phyloP scores from a whole-genome alignment of 768 basidiomycete genomes.

The Mycena epipterygia region DNA sequence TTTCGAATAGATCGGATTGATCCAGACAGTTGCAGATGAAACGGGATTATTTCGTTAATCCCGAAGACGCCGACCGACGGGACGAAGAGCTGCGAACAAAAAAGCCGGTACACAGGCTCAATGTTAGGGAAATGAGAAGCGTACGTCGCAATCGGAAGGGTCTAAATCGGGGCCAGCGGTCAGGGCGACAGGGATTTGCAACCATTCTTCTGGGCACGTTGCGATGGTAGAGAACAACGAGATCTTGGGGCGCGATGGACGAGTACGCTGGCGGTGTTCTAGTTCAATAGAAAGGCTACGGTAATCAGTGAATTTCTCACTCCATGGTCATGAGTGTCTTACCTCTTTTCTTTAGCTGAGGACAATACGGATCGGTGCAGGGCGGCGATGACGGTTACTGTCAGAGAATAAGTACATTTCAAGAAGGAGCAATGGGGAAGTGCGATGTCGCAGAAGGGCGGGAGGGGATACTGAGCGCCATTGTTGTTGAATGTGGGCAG shows the following conservation, averaged over 20 bases:
- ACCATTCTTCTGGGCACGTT: conserved; percentile 30
- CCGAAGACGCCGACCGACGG: conserved; percentile 33
- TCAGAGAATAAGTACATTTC: conserved; percentile 28
- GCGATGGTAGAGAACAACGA: conserved; percentile 27
- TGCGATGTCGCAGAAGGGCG: conserved; percentile 28
- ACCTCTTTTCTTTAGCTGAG: conserved; percentile 21
- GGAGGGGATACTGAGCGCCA: conserved; percentile 8
- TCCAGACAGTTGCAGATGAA: conserved; percentile 30
- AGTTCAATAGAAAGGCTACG: conserved; percentile 26
- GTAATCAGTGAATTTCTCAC: neutral
- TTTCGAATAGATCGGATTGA: conserved; percentile 2
- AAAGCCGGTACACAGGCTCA: neutral
- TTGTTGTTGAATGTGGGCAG: conserved; percentile 21
- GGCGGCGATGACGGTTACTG: neutral
- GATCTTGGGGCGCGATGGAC: conserved; percentile 28
- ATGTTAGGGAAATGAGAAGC: neutral
- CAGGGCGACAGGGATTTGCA: conserved; percentile 22
- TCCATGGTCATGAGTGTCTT: neutral
- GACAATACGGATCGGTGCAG: conserved; percentile 8
- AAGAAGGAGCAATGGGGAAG: conserved; percentile 19
- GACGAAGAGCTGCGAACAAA: conserved; percentile 26
- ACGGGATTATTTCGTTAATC: conserved; percentile 17
- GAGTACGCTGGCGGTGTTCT: conserved; percentile 27
- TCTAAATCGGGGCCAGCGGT: neutral
- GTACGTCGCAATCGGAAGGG: conserved; percentile 26